Evolutionary conservation across 176 grass and related monocot genomes (phyloP).

Genomic region (Phyllostachys edulis): DNA sequence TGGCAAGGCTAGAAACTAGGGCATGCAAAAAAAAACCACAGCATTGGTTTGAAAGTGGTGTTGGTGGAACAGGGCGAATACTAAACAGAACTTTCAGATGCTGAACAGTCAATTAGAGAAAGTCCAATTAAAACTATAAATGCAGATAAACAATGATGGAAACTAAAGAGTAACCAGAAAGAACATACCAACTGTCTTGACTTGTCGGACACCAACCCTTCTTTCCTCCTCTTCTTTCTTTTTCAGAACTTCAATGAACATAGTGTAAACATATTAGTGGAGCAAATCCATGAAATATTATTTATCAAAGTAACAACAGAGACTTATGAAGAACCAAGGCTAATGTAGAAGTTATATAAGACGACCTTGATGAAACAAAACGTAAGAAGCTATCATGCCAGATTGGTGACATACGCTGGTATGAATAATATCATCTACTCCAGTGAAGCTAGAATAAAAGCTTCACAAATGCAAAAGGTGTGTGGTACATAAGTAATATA

Average conservation of each 20-base stretch:
- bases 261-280: constrained; percentile 25
- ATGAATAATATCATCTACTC: background rate
- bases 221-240: constrained; percentile 80
- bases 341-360: constrained; percentile 10
- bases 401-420: background rate
- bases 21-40: background rate
- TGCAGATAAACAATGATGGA: background rate
- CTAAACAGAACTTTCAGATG: background rate
- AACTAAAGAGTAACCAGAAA: background rate
- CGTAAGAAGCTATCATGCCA: background rate
- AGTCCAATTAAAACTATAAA: background rate
- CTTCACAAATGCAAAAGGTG: background rate
- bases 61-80: constrained; percentile 3
- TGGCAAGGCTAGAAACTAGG: background rate
- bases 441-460: constrained; percentile 10
- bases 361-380: background rate
- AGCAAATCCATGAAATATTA: background rate
- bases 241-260: constrained; percentile 56
- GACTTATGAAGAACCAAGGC: background rate
- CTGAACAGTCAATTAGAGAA: background rate
- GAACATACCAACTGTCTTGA: constrained; percentile 60
- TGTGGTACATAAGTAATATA: background rate
- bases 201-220: constrained; percentile 25
- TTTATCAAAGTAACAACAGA: background rate
- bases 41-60: background rate